Conservation (phyloP, 345 rosid genomes). For the Eucalyptus sp. region DNA sequence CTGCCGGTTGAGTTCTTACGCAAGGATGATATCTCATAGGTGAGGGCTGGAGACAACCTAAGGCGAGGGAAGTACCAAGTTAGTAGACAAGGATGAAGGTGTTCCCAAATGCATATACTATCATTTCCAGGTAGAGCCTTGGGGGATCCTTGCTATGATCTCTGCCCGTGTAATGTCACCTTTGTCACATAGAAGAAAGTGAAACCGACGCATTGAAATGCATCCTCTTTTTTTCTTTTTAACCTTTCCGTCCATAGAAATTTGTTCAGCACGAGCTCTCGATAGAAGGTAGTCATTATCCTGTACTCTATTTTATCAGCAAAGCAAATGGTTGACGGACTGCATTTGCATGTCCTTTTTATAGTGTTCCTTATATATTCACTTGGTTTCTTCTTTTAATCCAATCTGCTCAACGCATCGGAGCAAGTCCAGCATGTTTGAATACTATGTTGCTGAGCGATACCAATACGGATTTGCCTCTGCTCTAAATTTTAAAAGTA, state of each 20-base stretch:
- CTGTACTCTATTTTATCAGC: neutral
- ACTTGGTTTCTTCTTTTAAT: neutral
- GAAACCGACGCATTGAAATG: neutral
- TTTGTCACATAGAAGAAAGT: neutral
- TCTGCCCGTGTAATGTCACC: neutral
- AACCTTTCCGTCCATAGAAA: neutral
- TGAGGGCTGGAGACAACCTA: neutral
- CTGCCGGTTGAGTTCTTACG: neutral
- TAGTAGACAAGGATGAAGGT: neutral
- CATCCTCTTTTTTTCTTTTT: neutral
- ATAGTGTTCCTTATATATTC: neutral
- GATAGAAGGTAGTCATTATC: neutral
- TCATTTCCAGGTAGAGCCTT: neutral
- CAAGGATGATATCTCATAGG: neutral
- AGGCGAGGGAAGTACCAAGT: neutral
- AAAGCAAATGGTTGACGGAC: neutral
- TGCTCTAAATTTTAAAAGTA: neutral
- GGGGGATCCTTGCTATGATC: neutral
- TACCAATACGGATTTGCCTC: neutral
- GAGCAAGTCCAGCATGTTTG: neutral
- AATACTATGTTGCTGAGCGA: neutral
- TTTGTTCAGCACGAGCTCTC: neutral
- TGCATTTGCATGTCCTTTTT: neutral
- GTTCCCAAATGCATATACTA: neutral
- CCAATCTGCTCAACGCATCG: neutral